These are phyloP conservation scores for Daldinia sp. DNA, from an alignment of 2,329 filamentous ascomycete species.

Conservation along the genomic window DNA sequence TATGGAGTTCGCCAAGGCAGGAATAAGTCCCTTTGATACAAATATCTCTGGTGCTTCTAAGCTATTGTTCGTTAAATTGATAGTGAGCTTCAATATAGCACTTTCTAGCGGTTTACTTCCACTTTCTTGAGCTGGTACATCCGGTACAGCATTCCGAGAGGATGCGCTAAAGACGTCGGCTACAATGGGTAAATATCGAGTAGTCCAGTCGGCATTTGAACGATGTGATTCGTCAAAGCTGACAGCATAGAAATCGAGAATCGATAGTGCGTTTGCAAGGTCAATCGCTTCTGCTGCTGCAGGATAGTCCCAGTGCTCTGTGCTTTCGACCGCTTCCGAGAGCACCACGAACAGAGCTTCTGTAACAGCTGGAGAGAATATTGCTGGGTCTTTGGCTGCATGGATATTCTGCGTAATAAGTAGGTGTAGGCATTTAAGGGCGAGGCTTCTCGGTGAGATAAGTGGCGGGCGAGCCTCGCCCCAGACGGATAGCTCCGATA, in stretches of 20 bases:
- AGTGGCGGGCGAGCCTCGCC: constrained; percentile 60
- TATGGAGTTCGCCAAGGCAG: constrained; percentile 62
- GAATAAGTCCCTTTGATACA: constrained; percentile 68
- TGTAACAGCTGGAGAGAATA: constrained; percentile 63
- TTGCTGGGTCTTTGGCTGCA: constrained; percentile 59
- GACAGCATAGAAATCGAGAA: constrained; percentile 67
- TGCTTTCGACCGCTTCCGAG: constrained; percentile 50
- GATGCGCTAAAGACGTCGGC: constrained; percentile 61
- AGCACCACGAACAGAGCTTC: constrained; percentile 63
- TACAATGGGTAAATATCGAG: constrained; percentile 64
- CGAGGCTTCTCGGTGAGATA: constrained; percentile 73
- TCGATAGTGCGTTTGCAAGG: constrained; percentile 59
- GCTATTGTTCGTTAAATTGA: constrained; percentile 90
- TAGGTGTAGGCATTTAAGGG: constrained; percentile 72
- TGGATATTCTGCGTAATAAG: constrained; percentile 65
- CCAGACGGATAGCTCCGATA: constrained; percentile 72
- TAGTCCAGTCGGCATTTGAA: constrained; percentile 60
- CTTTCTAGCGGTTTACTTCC: constrained; percentile 55
- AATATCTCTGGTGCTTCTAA: constrained; percentile 76
- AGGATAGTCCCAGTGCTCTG: constrained; percentile 55
- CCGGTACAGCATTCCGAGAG: constrained; percentile 43
- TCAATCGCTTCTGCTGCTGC: constrained; percentile 52
- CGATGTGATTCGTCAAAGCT: constrained; percentile 58
- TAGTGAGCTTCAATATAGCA: constrained; percentile 75
- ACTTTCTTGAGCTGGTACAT: constrained; percentile 52